These are phyloP conservation scores for Kazachstania taianensis DNA, from an alignment of 805 yeast species.

Conservation along the genomic window DNA sequence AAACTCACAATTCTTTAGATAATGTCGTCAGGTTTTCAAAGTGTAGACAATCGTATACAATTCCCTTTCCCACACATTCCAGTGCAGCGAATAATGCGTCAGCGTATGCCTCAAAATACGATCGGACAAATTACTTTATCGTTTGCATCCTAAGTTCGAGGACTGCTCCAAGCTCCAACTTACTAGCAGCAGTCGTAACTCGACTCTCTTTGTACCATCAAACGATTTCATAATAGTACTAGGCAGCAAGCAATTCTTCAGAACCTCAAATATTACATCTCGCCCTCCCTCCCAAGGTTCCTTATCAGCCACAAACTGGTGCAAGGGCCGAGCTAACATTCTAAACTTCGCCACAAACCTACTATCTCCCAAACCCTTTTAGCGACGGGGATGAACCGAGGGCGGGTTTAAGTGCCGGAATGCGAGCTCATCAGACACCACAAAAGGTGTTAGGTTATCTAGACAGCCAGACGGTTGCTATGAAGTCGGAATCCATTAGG, in stretches of 20 bases:
- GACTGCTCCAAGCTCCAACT: slow-evolving; percentile 11
- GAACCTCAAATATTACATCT: not conserved
- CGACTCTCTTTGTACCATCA: slow-evolving; percentile 1
- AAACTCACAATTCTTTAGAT: too few relatives aligned
- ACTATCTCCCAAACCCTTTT: slow-evolving; percentile 13
- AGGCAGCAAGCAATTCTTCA: slow-evolving; percentile 1
- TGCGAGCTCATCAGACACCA: slow-evolving; percentile 37
- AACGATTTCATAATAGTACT: too few relatives aligned
- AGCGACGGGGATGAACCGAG: slow-evolving; percentile 33
- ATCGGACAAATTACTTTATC: too few relatives aligned
- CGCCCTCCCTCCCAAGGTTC: too few relatives aligned
- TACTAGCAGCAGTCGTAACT: slow-evolving; percentile 11
- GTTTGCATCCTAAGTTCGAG: slow-evolving; percentile 9
- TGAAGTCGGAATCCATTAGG: slow-evolving; percentile 47
- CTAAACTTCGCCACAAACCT: too few relatives aligned
- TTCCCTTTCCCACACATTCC: slow-evolving; percentile 10
- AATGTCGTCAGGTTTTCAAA: too few relatives aligned
- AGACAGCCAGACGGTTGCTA: slow-evolving; percentile 47
- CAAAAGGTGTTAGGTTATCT: slow-evolving; percentile 36
- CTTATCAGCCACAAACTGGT: too few relatives aligned
- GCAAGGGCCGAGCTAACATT: too few relatives aligned
- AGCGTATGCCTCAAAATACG: slow-evolving; percentile 8
- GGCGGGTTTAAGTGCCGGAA: slow-evolving; percentile 35
- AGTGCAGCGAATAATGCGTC: slow-evolving; percentile 27
- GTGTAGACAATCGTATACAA: not conserved